Conservation (phyloP, 2,329 filamentous ascomycete genomes). For the Aureobasidium uvarum region DNA sequence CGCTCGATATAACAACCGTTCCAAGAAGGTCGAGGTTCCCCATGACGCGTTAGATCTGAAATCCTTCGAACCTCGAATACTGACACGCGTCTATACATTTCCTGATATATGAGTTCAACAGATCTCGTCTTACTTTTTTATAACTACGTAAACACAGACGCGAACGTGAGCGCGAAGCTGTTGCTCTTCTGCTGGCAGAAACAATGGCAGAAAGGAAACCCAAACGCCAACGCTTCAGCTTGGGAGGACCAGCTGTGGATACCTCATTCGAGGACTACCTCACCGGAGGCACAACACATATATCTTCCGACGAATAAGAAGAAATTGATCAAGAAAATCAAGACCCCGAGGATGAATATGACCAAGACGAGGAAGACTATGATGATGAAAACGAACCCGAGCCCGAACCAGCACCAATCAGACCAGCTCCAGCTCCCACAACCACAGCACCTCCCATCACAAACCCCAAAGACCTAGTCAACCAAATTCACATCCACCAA, state of each 20-base stretch:
- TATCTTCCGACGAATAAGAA: neutral
- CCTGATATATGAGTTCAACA: no score
- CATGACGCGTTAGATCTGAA: no score
- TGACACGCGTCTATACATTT: no score
- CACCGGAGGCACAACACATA: neutral
- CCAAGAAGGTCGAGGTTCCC: no score
- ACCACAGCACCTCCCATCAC: neutral
- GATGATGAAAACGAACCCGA: neutral
- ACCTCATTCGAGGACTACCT: conserved; percentile 1
- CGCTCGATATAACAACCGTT: no score
- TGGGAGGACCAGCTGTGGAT: conserved; percentile 1
- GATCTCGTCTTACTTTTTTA: no score
- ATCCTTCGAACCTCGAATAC: no score
- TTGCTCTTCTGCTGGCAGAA: neutral
- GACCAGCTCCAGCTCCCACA: neutral
- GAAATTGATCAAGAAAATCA: conserved; percentile 3
- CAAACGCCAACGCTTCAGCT: neutral
- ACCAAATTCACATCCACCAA: neutral
- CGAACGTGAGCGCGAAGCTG: no score
- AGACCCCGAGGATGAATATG: neutral
- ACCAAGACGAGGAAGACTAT: neutral
- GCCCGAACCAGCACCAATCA: neutral
- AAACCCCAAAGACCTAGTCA: neutral
- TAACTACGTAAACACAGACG: no score
- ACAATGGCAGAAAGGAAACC: conserved; percentile 2